Base-by-base conservation (phyloP, 1,284 basidiomycete species). In the Cutaneotrichosporon sp. region DNA sequence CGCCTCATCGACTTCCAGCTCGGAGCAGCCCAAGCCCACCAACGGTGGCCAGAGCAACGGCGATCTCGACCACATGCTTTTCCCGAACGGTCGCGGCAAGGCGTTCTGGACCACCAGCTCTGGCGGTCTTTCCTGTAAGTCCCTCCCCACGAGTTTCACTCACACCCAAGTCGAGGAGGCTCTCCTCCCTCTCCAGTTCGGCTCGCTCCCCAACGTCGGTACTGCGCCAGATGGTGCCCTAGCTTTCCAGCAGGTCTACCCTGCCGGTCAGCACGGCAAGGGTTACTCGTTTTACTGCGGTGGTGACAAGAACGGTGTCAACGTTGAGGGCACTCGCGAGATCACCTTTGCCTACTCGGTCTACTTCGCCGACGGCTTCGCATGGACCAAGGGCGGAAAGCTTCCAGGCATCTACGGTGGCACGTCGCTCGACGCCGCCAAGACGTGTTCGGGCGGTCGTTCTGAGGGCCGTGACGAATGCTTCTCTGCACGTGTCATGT, bases 401-500 rank as follows among this genome's bases (percentile, higher is more conserved):
- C 73, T 82, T 26, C 81, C 81, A 1, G 82, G 82, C 18, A 65
- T 81, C 9, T 79, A 74, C 66, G 77, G 77, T 38, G 77, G 77
- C 13, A 71, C 70, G 1, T 38, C 57, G 4, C 34, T 58, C 30
- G 61, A 60, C 36, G 60, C 63, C 7, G 74, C 77, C 47, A 76
- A 76, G 65, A 72, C 70, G 9, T 83, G 81, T 69, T 78, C 76
- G 2, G 82, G 81, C 8, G 82, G 82, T 2, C 63, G 71, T 32
- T 77, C 81, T 22, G 65, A 70, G n/a, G 64, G 65, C 22, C 67
- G 77, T 26, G 73, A 75, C 61, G 60, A 66, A 21, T 82, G 81
- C 69, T 83, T 80, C 75, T 76, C 74, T 21, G 71, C 75, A 1
- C 65, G 82, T 46, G 68, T 81, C 62, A 82, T 82, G 76, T 82